Conservation (phyloP, 768 basidiomycete genomes). For the Rhodotorula graminis region DNA sequence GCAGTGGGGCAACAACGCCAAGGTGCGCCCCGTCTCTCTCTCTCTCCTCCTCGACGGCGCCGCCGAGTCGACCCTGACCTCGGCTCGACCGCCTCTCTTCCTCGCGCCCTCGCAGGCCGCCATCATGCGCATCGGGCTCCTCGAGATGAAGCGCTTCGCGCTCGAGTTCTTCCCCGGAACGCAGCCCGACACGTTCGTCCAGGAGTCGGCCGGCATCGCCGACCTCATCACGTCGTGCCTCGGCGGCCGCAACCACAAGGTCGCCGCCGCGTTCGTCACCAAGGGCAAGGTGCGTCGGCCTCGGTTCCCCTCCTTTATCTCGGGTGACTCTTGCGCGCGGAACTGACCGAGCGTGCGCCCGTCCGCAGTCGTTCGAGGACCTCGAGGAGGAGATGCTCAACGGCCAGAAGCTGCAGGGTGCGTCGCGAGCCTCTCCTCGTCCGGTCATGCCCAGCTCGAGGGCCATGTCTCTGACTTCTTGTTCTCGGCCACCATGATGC, state of each 20-base stretch:
- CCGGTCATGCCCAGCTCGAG: too few relatives aligned
- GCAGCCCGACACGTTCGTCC: conserved; percentile 50
- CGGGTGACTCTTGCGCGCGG: too few relatives aligned
- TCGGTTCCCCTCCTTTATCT: too few relatives aligned
- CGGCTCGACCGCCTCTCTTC: too few relatives aligned
- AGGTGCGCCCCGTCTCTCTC: conserved; percentile 29
- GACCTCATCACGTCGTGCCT: conserved; percentile 53
- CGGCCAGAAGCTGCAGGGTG: conserved; percentile 53
- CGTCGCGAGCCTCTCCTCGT: neutral
- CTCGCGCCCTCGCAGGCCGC: conserved; percentile 46
- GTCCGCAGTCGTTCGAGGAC: conserved; percentile 48
- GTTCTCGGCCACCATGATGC: too few relatives aligned
- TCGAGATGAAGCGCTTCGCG: conserved; percentile 51
- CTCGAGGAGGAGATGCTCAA: conserved; percentile 51
- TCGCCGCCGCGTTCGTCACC: conserved; percentile 50
- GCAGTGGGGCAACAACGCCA: conserved; percentile 51
- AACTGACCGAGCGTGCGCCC: neutral
- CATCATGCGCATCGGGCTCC: conserved; percentile 53
- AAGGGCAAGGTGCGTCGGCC: conserved; percentile 49
- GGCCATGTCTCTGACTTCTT: too few relatives aligned
- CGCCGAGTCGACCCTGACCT: neutral
- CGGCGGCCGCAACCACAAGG: conserved; percentile 46
- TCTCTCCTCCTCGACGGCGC: neutral
- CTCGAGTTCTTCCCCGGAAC: conserved; percentile 51
- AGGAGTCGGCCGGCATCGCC: conserved; percentile 51